Evolutionary conservation across 106 monocot species (phyloP), one percentile per base, ranked within the genome.

Genomic region (Apostasia shenzhenica): DNA sequence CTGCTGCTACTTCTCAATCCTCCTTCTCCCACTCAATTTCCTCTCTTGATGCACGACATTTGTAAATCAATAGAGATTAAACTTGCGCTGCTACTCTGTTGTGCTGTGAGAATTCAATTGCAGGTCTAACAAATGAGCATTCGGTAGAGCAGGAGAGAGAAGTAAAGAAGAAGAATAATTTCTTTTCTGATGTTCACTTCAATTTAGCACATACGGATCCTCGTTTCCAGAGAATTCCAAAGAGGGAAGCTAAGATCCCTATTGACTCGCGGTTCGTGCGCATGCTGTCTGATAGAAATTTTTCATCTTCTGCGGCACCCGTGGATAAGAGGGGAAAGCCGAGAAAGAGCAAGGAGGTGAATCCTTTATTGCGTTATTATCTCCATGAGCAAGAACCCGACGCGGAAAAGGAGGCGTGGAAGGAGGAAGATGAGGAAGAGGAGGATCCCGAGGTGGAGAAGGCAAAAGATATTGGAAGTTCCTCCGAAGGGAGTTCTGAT

Each of bases 311-410:
- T 1, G 57, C 84, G 2, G 89, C 92, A 10, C 88, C 89, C 0
- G 83, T 89, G 37, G 86, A 92, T 59, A 92, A 97, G 82, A 63
- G 87, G 57, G 92, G 97, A 52, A 84, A 74, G 66, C 61, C 68
- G 48, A 82, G 70, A 75, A 82, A 81, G 75, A 75, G 48, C 50
- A 84, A 79, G 56, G 50, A n/a, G 46, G 70, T 50, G 50, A 86
- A 84, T 47, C 81, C 74, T 1, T 63, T 92, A 37, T 62, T 68
- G 1, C 73, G 79, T 14, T 86, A 92, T 70, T 89, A 92, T 70
- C 78, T 81, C 55, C 67, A 83, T 5, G 68, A 92, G 42, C 64
- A 89, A 38, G 88, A 71, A 2, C 49, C 67, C 57, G 55, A 26
- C 26, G 63, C 65, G 48, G 59, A 79, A 48, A 49, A 56, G 39